Evolutionary conservation across 495 filamentous ascomycete species (phyloP).

Genomic region (Trichoderma reesei): DNA sequence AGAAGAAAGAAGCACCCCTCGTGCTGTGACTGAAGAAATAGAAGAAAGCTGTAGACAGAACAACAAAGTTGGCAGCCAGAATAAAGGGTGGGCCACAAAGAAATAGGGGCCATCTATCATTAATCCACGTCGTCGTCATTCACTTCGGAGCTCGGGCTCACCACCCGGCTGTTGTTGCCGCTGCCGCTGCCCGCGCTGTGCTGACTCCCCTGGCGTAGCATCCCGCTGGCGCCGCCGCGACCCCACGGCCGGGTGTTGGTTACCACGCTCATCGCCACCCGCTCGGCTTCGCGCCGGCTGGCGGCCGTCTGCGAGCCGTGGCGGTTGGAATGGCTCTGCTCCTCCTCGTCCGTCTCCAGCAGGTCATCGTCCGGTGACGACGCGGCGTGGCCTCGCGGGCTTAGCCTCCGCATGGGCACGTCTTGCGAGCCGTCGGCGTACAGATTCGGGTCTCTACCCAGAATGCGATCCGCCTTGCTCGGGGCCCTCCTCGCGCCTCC

Average conservation of each 20-base stretch:
- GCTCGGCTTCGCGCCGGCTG: conserved; percentile 24
- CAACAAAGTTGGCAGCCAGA: neutral
- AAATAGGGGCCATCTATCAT: conserved; percentile 11
- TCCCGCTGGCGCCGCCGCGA: conserved; percentile 22
- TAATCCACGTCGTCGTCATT: conserved; percentile 21
- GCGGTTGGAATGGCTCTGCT: neutral
- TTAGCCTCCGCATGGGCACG: conserved; percentile 34
- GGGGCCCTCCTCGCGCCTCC: conserved; percentile 20
- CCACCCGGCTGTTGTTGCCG: conserved; percentile 8
- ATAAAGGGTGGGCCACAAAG: neutral
- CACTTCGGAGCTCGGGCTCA: neutral
- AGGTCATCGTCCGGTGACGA: conserved; percentile 16
- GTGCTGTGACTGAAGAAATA: too few relatives aligned
- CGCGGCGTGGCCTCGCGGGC: conserved; percentile 24
- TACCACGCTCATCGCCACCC: conserved; percentile 31
- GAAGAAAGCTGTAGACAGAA: neutral
- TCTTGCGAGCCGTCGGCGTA: conserved; percentile 31
- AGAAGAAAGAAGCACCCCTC: too few relatives aligned
- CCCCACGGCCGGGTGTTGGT: conserved; percentile 29
- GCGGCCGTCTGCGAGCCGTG: neutral
- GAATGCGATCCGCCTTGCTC: conserved; percentile 40
- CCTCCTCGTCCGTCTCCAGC: conserved; percentile 22
- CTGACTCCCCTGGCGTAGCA: conserved; percentile 22
- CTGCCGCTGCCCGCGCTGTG: conserved; percentile 13
- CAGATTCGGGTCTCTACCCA: conserved; percentile 39